These are phyloP conservation scores for Ascobolus immersus DNA, from an alignment of 495 filamentous ascomycete genomes.

Conservation along the genomic window DNA sequence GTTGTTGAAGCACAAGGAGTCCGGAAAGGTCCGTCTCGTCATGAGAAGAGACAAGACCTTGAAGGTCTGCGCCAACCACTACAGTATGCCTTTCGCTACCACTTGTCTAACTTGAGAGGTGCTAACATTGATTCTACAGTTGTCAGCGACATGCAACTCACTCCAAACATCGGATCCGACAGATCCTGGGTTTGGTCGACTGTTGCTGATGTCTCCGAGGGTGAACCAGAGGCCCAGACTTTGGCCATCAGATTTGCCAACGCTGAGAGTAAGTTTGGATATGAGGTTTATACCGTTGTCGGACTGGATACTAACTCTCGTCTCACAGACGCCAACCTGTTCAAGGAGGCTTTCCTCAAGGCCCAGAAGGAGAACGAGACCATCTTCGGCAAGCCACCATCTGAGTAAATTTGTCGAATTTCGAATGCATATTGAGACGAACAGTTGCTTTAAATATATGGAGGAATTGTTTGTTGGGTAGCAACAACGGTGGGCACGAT, in stretches of 20 bases:
- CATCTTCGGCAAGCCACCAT: no score
- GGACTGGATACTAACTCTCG: conserved; percentile 11
- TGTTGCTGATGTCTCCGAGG: conserved; percentile 90
- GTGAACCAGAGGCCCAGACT: conserved; percentile 85
- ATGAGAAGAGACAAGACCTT: conserved; percentile 99
- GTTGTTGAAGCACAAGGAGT: conserved; percentile 94
- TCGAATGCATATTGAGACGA: no score
- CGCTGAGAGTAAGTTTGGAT: conserved; percentile 58
- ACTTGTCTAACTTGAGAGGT: conserved; percentile 1
- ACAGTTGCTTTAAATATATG: no score
- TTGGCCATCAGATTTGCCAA: conserved; percentile 96
- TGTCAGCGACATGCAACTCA: conserved; percentile 96
- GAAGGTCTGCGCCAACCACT: conserved; percentile 99
- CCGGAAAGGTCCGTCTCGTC: conserved; percentile 86
- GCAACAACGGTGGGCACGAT: no score
- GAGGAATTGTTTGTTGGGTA: no score
- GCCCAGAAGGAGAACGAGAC: conserved; percentile 90
- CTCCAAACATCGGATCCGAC: conserved; percentile 89
- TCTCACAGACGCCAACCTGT: conserved; percentile 66
- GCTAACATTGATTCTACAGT: conserved; percentile 28
- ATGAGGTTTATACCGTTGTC: background rate
- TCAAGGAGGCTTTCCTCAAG: conserved; percentile 96
- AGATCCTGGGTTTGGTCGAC: conserved; percentile 99
- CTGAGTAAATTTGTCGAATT: no score
- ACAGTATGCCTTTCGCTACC: conserved; percentile 39